phyloP scores from a whole-genome alignment of 2,329 filamentous ascomycete genomes.

The Fusarium papillatum region DNA sequence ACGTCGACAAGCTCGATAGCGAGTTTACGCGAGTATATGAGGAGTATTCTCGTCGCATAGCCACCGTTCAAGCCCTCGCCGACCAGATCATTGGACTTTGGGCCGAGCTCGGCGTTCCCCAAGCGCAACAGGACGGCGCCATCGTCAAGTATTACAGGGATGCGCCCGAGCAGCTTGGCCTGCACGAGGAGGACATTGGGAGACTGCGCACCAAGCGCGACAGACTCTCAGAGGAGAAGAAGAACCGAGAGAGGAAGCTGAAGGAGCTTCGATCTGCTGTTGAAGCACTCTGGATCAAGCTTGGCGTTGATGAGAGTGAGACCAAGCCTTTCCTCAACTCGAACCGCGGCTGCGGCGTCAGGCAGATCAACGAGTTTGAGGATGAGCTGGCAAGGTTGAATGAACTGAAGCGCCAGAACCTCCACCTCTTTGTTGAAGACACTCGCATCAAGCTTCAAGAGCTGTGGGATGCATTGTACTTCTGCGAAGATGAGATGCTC shows the following conservation, averaged over 20 bases:
- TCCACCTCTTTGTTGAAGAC: slow-evolving; percentile 97
- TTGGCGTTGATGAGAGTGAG: slow-evolving; percentile 86
- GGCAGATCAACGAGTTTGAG: slow-evolving; percentile 96
- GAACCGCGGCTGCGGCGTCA: slow-evolving; percentile 91
- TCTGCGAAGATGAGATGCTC: slow-evolving; percentile 98
- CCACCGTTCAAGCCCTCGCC: slow-evolving; percentile 78
- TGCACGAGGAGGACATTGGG: slow-evolving; percentile 88
- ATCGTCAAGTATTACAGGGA: slow-evolving; percentile 94
- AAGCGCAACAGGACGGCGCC: slow-evolving; percentile 88
- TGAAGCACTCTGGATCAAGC: slow-evolving; percentile 90
- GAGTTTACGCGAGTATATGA: slow-evolving; percentile 98
- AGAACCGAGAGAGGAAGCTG: slow-evolving; percentile 81
- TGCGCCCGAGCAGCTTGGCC: slow-evolving; percentile 91
- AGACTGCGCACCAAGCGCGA: slow-evolving; percentile 82
- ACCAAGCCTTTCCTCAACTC: slow-evolving; percentile 87
- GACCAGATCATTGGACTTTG: slow-evolving; percentile 95
- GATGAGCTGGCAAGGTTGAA: slow-evolving; percentile 89
- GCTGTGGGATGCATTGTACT: slow-evolving; percentile 94
- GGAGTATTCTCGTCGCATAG: slow-evolving; percentile 90
- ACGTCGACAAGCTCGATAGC: slow-evolving; percentile 86
- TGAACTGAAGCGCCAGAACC: slow-evolving; percentile 93
- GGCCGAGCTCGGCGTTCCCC: slow-evolving; percentile 95
- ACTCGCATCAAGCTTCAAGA: slow-evolving; percentile 91
- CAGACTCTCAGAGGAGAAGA: slow-evolving; percentile 90
- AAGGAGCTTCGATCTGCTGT: slow-evolving; percentile 83